Percentiles rank a stretch among this genome's conserved stretches.
phyloP scores from a whole-genome alignment of 2,329 filamentous ascomycete genomes.

The Polytolypa hystricis region DNA sequence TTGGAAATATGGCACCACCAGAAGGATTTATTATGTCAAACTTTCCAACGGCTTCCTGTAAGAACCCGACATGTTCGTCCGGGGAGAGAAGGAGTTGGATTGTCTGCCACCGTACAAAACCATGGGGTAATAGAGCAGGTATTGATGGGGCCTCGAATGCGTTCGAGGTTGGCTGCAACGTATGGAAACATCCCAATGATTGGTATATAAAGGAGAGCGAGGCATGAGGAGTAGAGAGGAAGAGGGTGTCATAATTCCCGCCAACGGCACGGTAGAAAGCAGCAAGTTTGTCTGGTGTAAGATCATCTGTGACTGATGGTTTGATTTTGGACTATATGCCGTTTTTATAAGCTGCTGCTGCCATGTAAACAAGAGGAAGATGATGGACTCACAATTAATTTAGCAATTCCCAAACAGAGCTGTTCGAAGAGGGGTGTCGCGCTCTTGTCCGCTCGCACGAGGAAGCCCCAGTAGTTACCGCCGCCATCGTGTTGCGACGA shows the following conservation, averaged over 20 bases:
- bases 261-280: constrained; percentile 65
- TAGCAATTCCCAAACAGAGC: constrained; percentile 56
- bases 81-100: constrained; percentile 81
- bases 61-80: constrained; percentile 72
- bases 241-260: constrained; percentile 67
- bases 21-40: constrained; percentile 67
- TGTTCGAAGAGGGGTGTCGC: constrained; percentile 57
- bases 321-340: constrained; percentile 8
- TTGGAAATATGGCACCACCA: constrained; percentile 47
- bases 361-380: neutral
- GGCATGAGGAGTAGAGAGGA: constrained; percentile 59
- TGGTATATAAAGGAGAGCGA: constrained; percentile 89
- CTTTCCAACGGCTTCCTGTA: constrained; percentile 67
- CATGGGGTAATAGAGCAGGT: constrained; percentile 69
- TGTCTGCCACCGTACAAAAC: constrained; percentile 89
- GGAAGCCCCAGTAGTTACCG: constrained; percentile 43
- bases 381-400: constrained; percentile 52
- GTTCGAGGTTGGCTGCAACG: constrained; percentile 59
- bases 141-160: constrained; percentile 66
- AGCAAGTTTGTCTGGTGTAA: constrained; percentile 59
- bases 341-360: no score
- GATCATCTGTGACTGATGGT: constrained; percentile 22
- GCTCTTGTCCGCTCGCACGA: constrained; percentile 58
- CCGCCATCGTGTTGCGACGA: constrained; percentile 15
- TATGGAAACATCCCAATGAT: constrained; percentile 80